Conservation (phyloP, 202 grass and related monocot species). For the Schoenoplectus triqueter region DNA sequence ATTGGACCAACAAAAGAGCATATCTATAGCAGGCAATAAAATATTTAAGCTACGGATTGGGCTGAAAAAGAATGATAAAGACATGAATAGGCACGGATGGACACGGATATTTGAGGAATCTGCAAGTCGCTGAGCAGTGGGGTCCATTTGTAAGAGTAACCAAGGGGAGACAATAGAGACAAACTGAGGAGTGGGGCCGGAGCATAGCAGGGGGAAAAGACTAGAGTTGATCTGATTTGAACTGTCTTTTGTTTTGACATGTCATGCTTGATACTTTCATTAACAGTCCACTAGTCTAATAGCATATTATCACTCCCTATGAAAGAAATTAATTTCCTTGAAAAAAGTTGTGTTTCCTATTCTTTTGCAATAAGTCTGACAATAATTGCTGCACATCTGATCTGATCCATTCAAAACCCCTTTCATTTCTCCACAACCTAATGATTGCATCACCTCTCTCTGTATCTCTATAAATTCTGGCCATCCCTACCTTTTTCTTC, state of each 20-base stretch:
- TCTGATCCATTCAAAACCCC: neutral
- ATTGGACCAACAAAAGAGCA: neutral
- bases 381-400: neutral
- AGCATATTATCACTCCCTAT: neutral
- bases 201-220: neutral
- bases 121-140: neutral
- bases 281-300: neutral
- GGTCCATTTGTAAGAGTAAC: neutral
- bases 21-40: neutral
- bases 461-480: conserved; percentile 26
- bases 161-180: neutral
- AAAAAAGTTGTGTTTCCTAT: neutral
- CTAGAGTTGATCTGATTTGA: neutral
- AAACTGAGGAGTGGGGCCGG: neutral
- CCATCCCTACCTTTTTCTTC: neutral
- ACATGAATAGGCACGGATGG: too few species aligned
- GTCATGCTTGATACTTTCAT: neutral
- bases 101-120: neutral
- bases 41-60: neutral
- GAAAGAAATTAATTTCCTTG: neutral
- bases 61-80: too few species aligned
- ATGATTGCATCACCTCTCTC: conserved; percentile 5
- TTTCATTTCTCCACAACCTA: neutral
- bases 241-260: neutral
- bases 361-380: neutral